A percentile compares a stretch with the other conserved stretches of the same genome.
Conservation (phyloP, 495 filamentous ascomycete genomes). For the Hyaloscypha hepaticicola region DNA sequence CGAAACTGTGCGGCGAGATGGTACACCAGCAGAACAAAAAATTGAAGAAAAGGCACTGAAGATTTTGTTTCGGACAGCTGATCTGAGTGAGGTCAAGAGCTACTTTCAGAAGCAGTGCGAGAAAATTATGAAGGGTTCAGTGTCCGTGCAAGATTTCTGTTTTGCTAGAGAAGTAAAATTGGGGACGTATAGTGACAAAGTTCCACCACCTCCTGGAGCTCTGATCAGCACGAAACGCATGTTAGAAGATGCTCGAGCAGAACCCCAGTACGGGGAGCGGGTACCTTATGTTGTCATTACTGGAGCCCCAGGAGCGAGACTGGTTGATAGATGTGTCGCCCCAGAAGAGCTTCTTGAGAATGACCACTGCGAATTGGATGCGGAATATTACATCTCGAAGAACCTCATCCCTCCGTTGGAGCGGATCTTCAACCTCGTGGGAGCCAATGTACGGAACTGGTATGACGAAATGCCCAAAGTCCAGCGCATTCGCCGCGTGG, state of each 20-base stretch:
- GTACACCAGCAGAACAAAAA: constrained; percentile 93
- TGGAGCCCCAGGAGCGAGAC: constrained; percentile 78
- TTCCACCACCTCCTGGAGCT: constrained; percentile 79
- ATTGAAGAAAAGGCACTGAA: constrained; percentile 91
- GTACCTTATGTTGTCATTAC: constrained; percentile 92
- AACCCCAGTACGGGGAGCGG: constrained; percentile 94
- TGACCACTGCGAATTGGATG: constrained; percentile 78
- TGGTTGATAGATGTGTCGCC: constrained; percentile 87
- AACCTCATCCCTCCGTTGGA: constrained; percentile 94
- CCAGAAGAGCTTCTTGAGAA: constrained; percentile 80
- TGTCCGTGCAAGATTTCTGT: constrained; percentile 94
- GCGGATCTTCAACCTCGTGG: constrained; percentile 95
- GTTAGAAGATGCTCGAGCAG: constrained; percentile 77
- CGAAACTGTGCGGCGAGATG: constrained; percentile 92
- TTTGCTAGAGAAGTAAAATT: constrained; percentile 91
- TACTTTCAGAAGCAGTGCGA: constrained; percentile 90
- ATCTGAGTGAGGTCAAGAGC: constrained; percentile 83
- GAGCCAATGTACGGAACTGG: constrained; percentile 88
- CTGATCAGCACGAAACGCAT: constrained; percentile 82
- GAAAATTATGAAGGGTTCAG: constrained; percentile 87
- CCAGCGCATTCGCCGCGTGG: constrained; percentile 64
- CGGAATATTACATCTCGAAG: constrained; percentile 95
- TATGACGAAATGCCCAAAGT: constrained; percentile 96
- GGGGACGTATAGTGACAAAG: constrained; percentile 82
- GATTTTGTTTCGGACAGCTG: constrained; percentile 83